Percentiles rank a stretch among this genome's conserved stretches.
Evolutionary conservation across 768 basidiomycete genomes (phyloP).

Genomic region (Kwoniella bestiolae): DNA sequence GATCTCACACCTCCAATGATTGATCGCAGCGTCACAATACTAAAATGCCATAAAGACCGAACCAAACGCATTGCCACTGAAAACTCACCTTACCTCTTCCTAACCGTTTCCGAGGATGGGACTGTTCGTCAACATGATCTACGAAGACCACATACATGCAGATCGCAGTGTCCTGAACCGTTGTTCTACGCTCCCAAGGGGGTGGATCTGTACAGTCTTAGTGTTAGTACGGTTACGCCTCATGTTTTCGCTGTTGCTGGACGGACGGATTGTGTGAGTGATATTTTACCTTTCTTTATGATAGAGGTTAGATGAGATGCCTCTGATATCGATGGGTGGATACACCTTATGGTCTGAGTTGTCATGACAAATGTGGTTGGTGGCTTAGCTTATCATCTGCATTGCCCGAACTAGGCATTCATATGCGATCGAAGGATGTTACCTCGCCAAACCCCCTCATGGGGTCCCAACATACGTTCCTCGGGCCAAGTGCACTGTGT

Average conservation of each 20-base stretch:
- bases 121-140: slow-evolving; percentile 86
- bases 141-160: slow-evolving; percentile 71
- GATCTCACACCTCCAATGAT: neutral
- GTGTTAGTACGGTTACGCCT: slow-evolving; percentile 76
- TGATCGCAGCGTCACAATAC: slow-evolving; percentile 51
- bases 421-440: slow-evolving; percentile 81
- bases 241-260: slow-evolving; percentile 86
- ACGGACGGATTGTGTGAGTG: slow-evolving; percentile 72
- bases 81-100: slow-evolving; percentile 45
- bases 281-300: too few relatives aligned
- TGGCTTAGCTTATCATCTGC: too few relatives aligned
- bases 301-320: too few relatives aligned
- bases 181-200: slow-evolving; percentile 65
- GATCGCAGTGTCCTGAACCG: slow-evolving; percentile 68
- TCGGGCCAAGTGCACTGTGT: slow-evolving; percentile 75
- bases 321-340: too few relatives aligned
- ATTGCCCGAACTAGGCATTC: too few relatives aligned
- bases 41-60: slow-evolving; percentile 71
- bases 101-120: slow-evolving; percentile 68
- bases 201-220: slow-evolving; percentile 72
- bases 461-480: slow-evolving; percentile 66
- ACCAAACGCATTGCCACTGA: slow-evolving; percentile 76
- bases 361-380: too few relatives aligned
- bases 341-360: too few relatives aligned
- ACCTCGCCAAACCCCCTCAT: slow-evolving; percentile 69